Conservation (phyloP, 148 eudicot genomes). For the Arbutus unedo region DNA sequence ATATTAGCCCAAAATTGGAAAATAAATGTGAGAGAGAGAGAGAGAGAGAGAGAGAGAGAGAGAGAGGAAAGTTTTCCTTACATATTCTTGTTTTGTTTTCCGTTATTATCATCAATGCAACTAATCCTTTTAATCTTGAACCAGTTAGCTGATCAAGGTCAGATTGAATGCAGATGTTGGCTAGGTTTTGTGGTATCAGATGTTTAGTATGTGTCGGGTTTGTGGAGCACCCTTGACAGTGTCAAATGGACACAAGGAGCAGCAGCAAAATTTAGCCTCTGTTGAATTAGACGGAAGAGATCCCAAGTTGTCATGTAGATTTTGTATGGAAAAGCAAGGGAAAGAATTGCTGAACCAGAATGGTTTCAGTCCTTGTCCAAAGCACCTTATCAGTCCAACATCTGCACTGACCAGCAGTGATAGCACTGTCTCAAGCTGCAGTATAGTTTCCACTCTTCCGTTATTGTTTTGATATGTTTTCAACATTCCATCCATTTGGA, state of each 20-base stretch:
- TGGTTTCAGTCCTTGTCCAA: slow-evolving; percentile 28
- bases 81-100: neutral
- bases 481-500: slow-evolving; percentile 7
- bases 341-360: slow-evolving; percentile 27
- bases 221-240: slow-evolving; percentile 21
- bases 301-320: slow-evolving; percentile 23
- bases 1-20: too few relatives aligned
- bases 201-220: slow-evolving; percentile 42
- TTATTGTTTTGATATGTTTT: slow-evolving; percentile 1
- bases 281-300: slow-evolving; percentile 20
- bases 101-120: neutral
- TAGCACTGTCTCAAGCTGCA: slow-evolving; percentile 54
- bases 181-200: slow-evolving; percentile 18
- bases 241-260: slow-evolving; percentile 40
- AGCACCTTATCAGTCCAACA: slow-evolving; percentile 28
- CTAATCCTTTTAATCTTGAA: neutral
- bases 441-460: slow-evolving; percentile 30
- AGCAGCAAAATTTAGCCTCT: slow-evolving; percentile 29
- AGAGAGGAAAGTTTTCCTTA: neutral
- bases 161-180: slow-evolving; percentile 13
- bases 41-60: neutral
- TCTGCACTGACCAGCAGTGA: slow-evolving; percentile 43
- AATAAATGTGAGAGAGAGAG: neutral
- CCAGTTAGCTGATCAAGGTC: neutral
- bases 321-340: slow-evolving; percentile 25